Evolutionary conservation across 495 filamentous ascomycete species (phyloP), one percentile per base, ranked within the genome.

Genomic region (Lophiostoma macrostomum): DNA sequence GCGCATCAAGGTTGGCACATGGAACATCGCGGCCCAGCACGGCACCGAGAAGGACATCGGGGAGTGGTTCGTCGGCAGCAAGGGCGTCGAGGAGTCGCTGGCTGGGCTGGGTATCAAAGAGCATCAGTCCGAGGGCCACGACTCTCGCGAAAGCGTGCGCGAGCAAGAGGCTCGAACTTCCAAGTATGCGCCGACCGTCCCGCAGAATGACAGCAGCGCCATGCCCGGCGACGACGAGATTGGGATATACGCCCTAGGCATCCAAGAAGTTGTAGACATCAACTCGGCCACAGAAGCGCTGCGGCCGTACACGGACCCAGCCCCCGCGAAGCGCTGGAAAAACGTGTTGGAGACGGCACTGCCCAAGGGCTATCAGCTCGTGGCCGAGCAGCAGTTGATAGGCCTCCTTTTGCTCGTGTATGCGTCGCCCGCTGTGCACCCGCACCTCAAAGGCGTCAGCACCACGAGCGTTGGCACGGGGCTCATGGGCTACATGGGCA

Each of bases 251-350:
- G 89, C 88, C 10, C 73, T 98, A 4, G 91, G 88, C 1, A 70
- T 98, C 35, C 93, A 98, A 58, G 93, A 98, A 63, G 79, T 98
- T 31, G 85, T 97, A 20, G 89, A 96, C 69, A 73, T 98, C 41
- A 84, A 80, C 12, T 86, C 84, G 24, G 74, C 81, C 0, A 57
- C 80, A 5, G 83, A 84, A 63, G 75, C 80, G 10, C 63, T 86
- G 23, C 73, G 80, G 22, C 84, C 87, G 2, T 95, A 86, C 65
- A 80, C 78, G 11, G 91, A 96, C 64, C 77, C 83, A 1, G 71
- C 71, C 6, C 73, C 83, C 4, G 77, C 83, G 20, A 80, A 79
- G 31, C 86, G 83, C 68, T 97, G 88, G 87, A 94, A 90, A 70
- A 76, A 76, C 7, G 81, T 84, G 0, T 68, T 90, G 37, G 73